Evolutionary conservation across 768 basidiomycete species (phyloP).

Genomic region (Lyophyllum semitale): DNA sequence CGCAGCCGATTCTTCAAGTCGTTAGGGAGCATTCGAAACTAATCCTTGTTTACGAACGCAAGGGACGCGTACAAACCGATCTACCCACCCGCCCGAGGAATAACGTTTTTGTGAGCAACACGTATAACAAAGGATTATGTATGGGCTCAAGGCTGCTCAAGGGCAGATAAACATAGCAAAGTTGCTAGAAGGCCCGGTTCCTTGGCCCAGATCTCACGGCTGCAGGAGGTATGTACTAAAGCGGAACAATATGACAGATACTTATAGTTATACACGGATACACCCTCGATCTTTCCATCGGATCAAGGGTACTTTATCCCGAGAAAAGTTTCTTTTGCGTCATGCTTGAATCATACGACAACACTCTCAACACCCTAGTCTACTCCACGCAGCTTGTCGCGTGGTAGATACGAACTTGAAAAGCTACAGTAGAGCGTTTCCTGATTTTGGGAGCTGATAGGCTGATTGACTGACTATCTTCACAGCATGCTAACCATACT

Average conservation of each 20-base stretch:
- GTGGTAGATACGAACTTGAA: neutral
- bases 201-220: conserved; percentile 5
- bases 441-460: neutral
- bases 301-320: conserved; percentile 2
- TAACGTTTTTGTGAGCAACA: neutral
- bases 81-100: too few species aligned
- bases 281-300: conserved; percentile 10
- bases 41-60: neutral
- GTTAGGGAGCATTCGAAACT: neutral
- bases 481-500: neutral
- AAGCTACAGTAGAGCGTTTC: neutral
- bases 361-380: neutral
- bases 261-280: neutral
- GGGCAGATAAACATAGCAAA: neutral
- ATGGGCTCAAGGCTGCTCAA: neutral
- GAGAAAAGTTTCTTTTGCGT: neutral
- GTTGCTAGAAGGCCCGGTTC: neutral
- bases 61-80: too few species aligned
- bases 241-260: neutral
- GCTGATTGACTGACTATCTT: neutral
- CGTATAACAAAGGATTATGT: neutral
- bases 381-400: conserved; percentile 3
- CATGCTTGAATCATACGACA: neutral
- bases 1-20: neutral
- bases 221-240: neutral